phyloP scores from a whole-genome alignment of 164 flowering plant genomes.

The Stephania japonica region DNA sequence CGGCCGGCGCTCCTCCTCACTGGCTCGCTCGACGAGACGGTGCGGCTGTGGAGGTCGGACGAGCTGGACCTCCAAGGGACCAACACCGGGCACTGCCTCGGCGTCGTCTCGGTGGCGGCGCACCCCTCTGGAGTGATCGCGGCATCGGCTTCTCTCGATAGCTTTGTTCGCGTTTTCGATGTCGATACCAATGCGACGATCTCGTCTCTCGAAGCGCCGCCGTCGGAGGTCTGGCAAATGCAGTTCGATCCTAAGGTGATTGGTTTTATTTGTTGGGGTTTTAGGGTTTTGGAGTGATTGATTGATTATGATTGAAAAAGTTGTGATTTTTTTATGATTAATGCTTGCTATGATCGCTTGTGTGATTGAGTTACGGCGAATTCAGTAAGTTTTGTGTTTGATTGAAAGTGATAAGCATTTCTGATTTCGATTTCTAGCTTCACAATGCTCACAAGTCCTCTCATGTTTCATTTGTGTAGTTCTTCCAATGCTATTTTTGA shows the following conservation, averaged over 20 bases:
- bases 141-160: constrained; percentile 91
- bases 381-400: too few relatives aligned
- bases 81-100: constrained; percentile 93
- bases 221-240: constrained; percentile 98
- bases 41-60: constrained; percentile 73
- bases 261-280: neutral
- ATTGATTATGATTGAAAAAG: neutral
- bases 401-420: too few relatives aligned
- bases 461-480: neutral
- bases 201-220: constrained; percentile 91
- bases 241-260: constrained; percentile 80
- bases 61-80: constrained; percentile 52
- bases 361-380: too few relatives aligned
- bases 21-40: constrained; percentile 92
- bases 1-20: constrained; percentile 70
- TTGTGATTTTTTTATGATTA: neutral
- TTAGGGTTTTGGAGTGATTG: neutral
- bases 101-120: constrained; percentile 90
- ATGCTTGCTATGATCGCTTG: too few relatives aligned
- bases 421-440: too few relatives aligned
- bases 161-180: constrained; percentile 88
- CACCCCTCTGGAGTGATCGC: constrained; percentile 87
- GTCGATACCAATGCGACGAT: constrained; percentile 81
- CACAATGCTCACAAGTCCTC: too few relatives aligned
- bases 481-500: too few relatives aligned